Evolutionary conservation across 108 stramenopile species (phyloP), one percentile per base, ranked within the genome.

Genomic region (Cyclostephanos tholiformis): DNA sequence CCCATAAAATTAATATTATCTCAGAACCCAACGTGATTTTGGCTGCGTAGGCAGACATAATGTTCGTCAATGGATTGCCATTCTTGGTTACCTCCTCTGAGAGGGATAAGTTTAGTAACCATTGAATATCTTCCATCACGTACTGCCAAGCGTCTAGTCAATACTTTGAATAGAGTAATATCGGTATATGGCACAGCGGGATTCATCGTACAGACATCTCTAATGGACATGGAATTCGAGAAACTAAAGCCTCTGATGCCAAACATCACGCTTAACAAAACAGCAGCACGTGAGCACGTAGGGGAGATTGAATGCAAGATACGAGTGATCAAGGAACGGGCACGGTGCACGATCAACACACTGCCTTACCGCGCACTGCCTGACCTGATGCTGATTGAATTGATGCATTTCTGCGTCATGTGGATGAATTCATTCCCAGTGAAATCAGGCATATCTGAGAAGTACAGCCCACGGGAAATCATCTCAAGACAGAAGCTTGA

Each of bases 281-380:
- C 53, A 9, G 64, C 80, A 4, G 63, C 29, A 9, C 38, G 65
- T 38, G 74, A 75, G 19, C 83, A 84, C 26, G 77, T 75, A 5
- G 55, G 52, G 1, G 77, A 82, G 56, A 36, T 36, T 6, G 36
- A 36, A 6, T 6, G 6, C 4, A 36, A 36, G 6, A 36, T 36
- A 36, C 36, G 56, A 79, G 23, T 77, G 82, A 52, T 19, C 74
- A 22, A 65, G 61, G 85, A 86, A 36, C 49, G 82, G 0, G n/a
- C 32, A 6, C 25, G 82, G 56, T 59, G 29, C 13, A 71, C 39
- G 2, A 30, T 43, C 43, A 41, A 48, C 26, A 68, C 53, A 1
- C 58, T 86, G 0, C 82, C 81, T 0, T 82, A 69, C 55, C 5
- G 68, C 2, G 0, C 30, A 0, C 20, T 80, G 2, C 85, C 85